phyloP scores from a whole-genome alignment of 768 basidiomycete genomes.

The Cystofilobasidium capitatum region DNA sequence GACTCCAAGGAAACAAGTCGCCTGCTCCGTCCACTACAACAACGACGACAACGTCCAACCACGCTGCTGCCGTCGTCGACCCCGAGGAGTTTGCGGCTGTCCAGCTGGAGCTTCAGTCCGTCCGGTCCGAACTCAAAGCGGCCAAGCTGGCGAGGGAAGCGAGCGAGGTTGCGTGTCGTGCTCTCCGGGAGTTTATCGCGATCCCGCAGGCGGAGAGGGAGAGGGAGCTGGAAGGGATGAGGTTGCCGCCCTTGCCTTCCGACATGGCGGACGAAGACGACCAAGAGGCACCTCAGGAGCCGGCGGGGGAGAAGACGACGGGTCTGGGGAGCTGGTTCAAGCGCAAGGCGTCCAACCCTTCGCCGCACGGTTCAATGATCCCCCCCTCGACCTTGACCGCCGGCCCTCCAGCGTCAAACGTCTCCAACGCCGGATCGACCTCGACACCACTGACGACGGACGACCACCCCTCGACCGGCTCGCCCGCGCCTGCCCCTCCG shows the following conservation, averaged over 20 bases:
- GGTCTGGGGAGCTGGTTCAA: conserved; percentile 1
- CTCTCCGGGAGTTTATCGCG: conserved; percentile 24
- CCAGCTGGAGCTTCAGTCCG: neutral
- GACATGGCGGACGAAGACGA: conserved; percentile 14
- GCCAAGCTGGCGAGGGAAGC: conserved; percentile 21
- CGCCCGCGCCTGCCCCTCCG: neutral
- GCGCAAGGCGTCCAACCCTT: conserved; percentile 7
- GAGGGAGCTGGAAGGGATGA: conserved; percentile 2
- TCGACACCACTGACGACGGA: neutral
- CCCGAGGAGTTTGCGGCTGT: neutral
- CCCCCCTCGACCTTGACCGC: neutral
- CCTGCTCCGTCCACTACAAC: neutral
- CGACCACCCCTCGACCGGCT: neutral
- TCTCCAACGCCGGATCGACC: neutral
- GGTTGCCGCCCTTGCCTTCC: conserved; percentile 10
- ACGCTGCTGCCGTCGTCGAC: too few relatives aligned
- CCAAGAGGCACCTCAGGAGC: neutral
- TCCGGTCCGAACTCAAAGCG: neutral
- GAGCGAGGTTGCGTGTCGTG: conserved; percentile 21
- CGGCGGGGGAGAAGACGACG: neutral
- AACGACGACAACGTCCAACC: too few relatives aligned
- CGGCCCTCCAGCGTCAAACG: neutral
- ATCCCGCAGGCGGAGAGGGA: conserved; percentile 2
- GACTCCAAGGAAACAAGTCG: neutral
- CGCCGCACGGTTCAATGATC: neutral